Base-by-base conservation (phyloP, 192 early-diverging fungal genomes). In the Coemansia sp. region DNA sequence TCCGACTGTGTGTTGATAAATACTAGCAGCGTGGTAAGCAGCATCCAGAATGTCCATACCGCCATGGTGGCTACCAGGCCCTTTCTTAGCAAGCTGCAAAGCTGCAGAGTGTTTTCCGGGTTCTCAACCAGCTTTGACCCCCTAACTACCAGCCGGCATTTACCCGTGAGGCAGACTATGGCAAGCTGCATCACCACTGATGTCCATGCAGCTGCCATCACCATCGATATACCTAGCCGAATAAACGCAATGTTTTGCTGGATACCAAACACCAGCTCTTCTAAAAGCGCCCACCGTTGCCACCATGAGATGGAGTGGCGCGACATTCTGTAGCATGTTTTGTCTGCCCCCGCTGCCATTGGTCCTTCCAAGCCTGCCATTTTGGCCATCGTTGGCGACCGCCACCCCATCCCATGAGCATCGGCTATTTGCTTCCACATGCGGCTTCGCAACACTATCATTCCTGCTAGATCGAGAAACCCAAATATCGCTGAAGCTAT, bases 381-480 rank as follows among this genome's bases (percentile, higher is more conserved):
- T 6, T 43, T 55, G 26, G 38, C 33, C 13, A 35, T 26, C 13
- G 45, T 8, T 13, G 65, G 53, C 31, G 65, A 26, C 31, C 41
- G 59, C 66, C 66, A 68, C 18, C 37, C 60, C n/a, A 37, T 14
- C 14, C 55, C 49, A 10, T 49, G 65, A 23, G 46, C 16, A 13
- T 44, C 48, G 5, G 55, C 48, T 31, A 68, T 59, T 28, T 59
- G 57, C 16, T 42, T 23, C 72, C 72, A 76, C 66, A 69, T 65
- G 14, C 66, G 57, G 20, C 72, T 69, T 42, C 72, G 61, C 57
- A 69, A 45, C 0, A 69, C 66, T 8, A 69, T 64, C 62, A 62
- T 65, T 12, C 72, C 72, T 0, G 49, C 66, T 10, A 76, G 33
- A 41, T 76, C 72, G 14, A 76, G 72, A 11, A 68, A 47, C 6